Conservation (phyloP, 495 filamentous ascomycete genomes). For the Trichoderma erinaceum region DNA sequence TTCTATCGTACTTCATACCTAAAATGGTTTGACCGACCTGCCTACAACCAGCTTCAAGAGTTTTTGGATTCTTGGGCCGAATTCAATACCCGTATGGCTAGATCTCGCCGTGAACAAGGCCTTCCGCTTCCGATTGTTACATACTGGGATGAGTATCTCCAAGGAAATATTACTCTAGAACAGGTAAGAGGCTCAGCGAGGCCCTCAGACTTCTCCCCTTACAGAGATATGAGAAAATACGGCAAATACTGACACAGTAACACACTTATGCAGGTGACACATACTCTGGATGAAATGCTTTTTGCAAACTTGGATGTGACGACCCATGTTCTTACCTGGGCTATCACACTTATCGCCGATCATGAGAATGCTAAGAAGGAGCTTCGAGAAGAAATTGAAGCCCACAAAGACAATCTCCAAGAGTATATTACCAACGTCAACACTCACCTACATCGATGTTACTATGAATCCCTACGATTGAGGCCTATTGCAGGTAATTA, state of each 20-base stretch:
- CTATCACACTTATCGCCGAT: conserved; percentile 33
- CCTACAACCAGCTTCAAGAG: too few species aligned
- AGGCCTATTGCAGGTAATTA: neutral
- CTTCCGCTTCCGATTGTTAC: too few species aligned
- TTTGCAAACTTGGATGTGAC: conserved; percentile 46
- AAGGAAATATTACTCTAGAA: too few species aligned
- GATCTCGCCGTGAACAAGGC: too few species aligned
- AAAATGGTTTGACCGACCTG: neutral
- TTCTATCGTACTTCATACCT: neutral
- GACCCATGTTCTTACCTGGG: conserved; percentile 34
- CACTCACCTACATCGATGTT: conserved; percentile 23
- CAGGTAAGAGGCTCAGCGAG: too few species aligned
- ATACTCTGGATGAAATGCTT: conserved; percentile 41
- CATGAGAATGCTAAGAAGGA: conserved; percentile 26
- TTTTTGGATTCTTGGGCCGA: too few species aligned
- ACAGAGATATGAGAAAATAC: neutral
- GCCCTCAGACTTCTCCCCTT: too few species aligned
- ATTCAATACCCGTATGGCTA: too few species aligned
- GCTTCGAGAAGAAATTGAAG: conserved; percentile 24
- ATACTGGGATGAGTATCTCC: too few species aligned
- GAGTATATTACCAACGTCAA: conserved; percentile 21
- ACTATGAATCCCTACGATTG: neutral
- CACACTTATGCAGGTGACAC: conserved; percentile 22
- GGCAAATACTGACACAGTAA: neutral
- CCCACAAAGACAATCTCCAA: neutral